Evolutionary conservation across 768 basidiomycete genomes (phyloP).

Genomic region (Mycena metata): DNA sequence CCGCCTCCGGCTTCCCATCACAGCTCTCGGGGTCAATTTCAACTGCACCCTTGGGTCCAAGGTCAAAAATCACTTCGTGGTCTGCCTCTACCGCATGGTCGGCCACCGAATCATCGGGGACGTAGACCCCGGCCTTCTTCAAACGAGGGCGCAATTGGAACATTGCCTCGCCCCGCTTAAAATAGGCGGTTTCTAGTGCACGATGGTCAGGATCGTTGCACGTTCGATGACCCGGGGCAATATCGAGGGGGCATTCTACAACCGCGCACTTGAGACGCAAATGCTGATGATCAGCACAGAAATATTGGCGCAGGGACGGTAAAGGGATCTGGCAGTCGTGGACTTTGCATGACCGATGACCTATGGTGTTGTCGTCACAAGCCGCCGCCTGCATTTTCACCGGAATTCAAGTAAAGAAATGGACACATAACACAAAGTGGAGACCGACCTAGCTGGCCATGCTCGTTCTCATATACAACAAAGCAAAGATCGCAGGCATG

Average conservation of each 20-base stretch:
- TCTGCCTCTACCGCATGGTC: background rate
- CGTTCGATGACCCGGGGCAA: slow-evolving; percentile 24
- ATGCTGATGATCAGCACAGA: slow-evolving; percentile 29
- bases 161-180: slow-evolving; percentile 25
- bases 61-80: slow-evolving; percentile 17
- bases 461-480: background rate
- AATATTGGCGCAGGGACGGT: slow-evolving; percentile 12
- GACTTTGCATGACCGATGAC: slow-evolving; percentile 36
- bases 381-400: slow-evolving; percentile 11
- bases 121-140: slow-evolving; percentile 16
- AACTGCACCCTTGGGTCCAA: background rate
- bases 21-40: background rate
- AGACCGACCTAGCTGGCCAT: slow-evolving; percentile 4
- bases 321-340: slow-evolving; percentile 35
- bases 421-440: background rate
- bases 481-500: slow-evolving; percentile 39
- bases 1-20: slow-evolving; percentile 27
- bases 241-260: slow-evolving; percentile 4
- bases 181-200: slow-evolving; percentile 26
- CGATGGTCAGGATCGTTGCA: slow-evolving; percentile 28
- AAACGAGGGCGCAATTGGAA: slow-evolving; percentile 30
- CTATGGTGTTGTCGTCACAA: slow-evolving; percentile 34
- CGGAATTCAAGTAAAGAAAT: background rate
- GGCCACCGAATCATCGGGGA: slow-evolving; percentile 20
- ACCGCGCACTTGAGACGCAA: slow-evolving; percentile 4